Conservation (phyloP, 768 basidiomycete genomes). For the Termitomyces sp. region DNA sequence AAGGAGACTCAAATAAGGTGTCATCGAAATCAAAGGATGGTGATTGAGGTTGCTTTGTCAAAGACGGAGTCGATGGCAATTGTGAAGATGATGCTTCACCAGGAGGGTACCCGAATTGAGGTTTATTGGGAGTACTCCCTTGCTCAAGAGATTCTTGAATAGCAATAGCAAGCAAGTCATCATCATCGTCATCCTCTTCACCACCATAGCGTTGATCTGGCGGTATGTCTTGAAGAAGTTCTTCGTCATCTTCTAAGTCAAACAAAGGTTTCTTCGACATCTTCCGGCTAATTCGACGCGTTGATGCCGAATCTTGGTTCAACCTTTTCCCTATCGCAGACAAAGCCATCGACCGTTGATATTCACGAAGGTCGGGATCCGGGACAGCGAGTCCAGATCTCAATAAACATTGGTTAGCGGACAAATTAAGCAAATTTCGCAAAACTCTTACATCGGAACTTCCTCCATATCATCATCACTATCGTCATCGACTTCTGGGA, state of each 20-base stretch:
- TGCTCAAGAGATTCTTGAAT: slow-evolving; percentile 59
- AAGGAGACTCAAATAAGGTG: slow-evolving; percentile 25
- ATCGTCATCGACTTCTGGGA: slow-evolving; percentile 27
- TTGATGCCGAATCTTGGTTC: slow-evolving; percentile 29
- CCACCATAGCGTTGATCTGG: slow-evolving; percentile 19
- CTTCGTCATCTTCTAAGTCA: slow-evolving; percentile 46
- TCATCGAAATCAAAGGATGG: slow-evolving; percentile 4
- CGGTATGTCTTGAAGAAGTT: slow-evolving; percentile 7
- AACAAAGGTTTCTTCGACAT: slow-evolving; percentile 45
- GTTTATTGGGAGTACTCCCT: background rate
- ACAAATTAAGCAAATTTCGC: background rate
- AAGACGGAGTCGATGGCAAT: background rate
- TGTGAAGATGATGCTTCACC: slow-evolving; percentile 10
- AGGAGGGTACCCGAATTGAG: background rate
- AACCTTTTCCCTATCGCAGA: slow-evolving; percentile 51
- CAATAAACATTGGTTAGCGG: background rate
- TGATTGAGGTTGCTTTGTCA: background rate
- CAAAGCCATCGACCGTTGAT: slow-evolving; percentile 59
- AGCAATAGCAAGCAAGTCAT: slow-evolving; percentile 49
- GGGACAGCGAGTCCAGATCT: slow-evolving; percentile 32
- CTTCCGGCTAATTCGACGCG: slow-evolving; percentile 31
- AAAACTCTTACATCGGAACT: slow-evolving; percentile 56
- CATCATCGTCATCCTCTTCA: slow-evolving; percentile 47
- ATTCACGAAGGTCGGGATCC: slow-evolving; percentile 64
- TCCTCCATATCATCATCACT: slow-evolving; percentile 79